Percentiles rank a stretch among this genome's conserved stretches.
phyloP scores from a whole-genome alignment of 768 basidiomycete species.

The Rhodotorula babjevae region DNA sequence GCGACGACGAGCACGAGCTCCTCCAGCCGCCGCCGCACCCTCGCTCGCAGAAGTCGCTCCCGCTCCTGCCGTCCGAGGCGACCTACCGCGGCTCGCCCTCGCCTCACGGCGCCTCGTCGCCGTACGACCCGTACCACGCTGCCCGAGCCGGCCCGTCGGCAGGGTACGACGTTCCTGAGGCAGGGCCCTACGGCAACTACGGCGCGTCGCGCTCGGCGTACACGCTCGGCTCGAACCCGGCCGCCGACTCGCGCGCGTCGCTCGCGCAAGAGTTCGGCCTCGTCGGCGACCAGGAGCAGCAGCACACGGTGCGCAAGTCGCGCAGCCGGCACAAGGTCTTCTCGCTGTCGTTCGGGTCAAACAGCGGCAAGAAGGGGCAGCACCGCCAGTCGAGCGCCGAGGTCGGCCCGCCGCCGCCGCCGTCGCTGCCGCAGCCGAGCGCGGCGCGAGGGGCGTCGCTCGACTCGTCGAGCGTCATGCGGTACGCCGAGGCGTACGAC shows the following conservation, averaged over 20 bases:
- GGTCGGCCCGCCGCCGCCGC: no score
- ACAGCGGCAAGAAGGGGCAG: not conserved
- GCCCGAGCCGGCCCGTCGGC: not conserved
- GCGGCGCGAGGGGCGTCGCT: not conserved
- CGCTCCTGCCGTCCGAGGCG: constrained; percentile 18
- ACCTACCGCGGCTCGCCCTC: not conserved
- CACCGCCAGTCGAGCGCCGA: no score
- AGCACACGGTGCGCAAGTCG: not conserved
- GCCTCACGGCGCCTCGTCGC: not conserved
- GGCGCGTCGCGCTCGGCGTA: constrained; percentile 28
- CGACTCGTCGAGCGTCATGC: not conserved
- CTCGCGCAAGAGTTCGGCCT: not conserved
- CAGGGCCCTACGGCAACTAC: constrained; percentile 5
- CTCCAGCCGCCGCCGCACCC: not conserved
- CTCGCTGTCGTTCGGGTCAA: constrained; percentile 6
- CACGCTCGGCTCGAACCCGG: constrained; percentile 15
- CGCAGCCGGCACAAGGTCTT: constrained; percentile 9
- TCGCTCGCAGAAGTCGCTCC: constrained; percentile 11
- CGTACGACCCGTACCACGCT: not conserved
- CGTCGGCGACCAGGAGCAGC: not conserved
- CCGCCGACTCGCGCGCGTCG: not conserved
- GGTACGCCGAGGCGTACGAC: not conserved
- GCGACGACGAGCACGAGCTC: not conserved
- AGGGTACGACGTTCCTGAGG: not conserved
- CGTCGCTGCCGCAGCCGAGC: not conserved